These are phyloP conservation scores for Vaccinium corymbosum DNA, from an alignment of 148 eudicot species.

Conservation along the genomic window DNA sequence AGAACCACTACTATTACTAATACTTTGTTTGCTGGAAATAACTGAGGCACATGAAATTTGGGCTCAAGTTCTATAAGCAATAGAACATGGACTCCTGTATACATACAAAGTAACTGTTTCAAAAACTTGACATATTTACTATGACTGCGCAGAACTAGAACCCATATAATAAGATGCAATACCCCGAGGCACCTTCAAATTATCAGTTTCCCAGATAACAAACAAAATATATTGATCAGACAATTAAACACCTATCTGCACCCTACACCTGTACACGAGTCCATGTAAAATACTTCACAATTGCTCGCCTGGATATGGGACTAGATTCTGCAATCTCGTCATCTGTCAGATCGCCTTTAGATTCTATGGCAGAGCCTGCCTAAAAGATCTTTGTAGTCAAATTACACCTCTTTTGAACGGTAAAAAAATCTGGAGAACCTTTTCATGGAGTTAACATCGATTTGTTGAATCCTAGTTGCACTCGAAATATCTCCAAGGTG, in stretches of 20 bases:
- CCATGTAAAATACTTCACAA: background rate
- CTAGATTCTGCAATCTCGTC: background rate
- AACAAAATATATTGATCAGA: background rate
- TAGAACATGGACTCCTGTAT: background rate
- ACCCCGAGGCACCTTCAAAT: background rate
- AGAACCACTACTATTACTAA: background rate
- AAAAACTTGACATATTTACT: background rate
- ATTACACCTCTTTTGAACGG: background rate
- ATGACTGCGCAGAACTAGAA: background rate
- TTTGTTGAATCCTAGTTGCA: background rate
- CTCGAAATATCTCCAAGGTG: background rate
- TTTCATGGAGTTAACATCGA: background rate
- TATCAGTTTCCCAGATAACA: background rate
- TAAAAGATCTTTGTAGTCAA: background rate
- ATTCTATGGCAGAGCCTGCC: background rate
- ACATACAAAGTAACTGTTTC: background rate
- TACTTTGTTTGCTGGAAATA: constrained; percentile 8
- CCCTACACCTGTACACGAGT: background rate
- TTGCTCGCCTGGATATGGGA: background rate
- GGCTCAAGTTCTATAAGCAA: background rate
- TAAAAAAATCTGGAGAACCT: background rate
- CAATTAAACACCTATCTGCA: background rate
- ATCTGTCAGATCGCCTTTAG: background rate
- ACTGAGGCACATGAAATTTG: background rate
- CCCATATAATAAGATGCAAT: background rate